phyloP scores from a whole-genome alignment of 2,329 filamentous ascomycete species.

The Zasmidium citrigriseum region DNA sequence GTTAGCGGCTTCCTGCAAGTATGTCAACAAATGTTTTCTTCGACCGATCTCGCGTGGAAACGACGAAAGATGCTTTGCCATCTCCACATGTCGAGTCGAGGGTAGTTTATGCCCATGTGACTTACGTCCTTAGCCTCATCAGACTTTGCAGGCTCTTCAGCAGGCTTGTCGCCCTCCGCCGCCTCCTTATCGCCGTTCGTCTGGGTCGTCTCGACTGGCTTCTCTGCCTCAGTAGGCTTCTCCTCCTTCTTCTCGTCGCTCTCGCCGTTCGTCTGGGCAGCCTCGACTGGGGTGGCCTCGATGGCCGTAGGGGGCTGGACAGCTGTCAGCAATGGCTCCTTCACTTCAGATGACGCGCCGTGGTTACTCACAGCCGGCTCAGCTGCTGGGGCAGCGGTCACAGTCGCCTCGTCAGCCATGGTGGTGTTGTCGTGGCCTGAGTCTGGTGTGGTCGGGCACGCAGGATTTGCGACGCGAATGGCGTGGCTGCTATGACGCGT shows the following conservation, averaged over 20 bases:
- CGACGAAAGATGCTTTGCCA: neutral
- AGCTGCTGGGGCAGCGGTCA: slow-evolving; percentile 26
- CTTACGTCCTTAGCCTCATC: slow-evolving; percentile 26
- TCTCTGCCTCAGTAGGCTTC: slow-evolving; percentile 10
- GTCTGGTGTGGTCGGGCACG: slow-evolving; percentile 11
- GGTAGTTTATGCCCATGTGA: slow-evolving; percentile 7
- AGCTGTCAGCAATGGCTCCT: slow-evolving; percentile 24
- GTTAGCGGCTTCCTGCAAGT: neutral
- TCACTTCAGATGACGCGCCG: slow-evolving; percentile 12
- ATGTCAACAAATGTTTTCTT: neutral
- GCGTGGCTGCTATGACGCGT: slow-evolving; percentile 21
- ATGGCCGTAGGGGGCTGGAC: slow-evolving; percentile 22
- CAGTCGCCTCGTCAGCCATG: slow-evolving; percentile 35
- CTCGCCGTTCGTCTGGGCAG: slow-evolving; percentile 28
- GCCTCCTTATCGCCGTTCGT: slow-evolving; percentile 27
- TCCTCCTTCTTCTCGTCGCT: slow-evolving; percentile 22
- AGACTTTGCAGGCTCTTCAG: slow-evolving; percentile 28
- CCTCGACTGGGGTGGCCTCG: slow-evolving; percentile 16
- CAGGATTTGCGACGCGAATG: slow-evolving; percentile 27
- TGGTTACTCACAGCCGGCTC: slow-evolving; percentile 29
- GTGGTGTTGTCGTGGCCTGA: slow-evolving; percentile 15
- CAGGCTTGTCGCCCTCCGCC: slow-evolving; percentile 30
- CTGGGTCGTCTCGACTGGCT: slow-evolving; percentile 21
- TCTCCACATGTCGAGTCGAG: neutral
- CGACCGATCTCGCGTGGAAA: neutral